Conservation (phyloP, 306 rosid species). For the Castanea mollissima region DNA sequence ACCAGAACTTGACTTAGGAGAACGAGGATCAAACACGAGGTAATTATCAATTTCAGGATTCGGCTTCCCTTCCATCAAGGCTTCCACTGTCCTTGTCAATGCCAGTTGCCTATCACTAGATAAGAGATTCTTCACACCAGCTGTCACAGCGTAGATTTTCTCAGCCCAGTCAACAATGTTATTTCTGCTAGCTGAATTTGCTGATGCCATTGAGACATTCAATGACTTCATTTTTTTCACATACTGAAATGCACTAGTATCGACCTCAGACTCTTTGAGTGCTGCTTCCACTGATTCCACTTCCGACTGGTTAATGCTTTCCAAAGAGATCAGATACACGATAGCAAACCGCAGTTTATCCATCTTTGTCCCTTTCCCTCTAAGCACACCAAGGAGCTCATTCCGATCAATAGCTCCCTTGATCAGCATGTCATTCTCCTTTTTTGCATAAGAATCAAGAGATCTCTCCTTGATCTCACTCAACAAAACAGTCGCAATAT, state of each 20-base stretch:
- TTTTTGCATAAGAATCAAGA: constrained; percentile 88
- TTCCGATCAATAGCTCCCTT: constrained; percentile 80
- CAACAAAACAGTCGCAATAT: constrained; percentile 86
- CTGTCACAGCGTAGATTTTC: constrained; percentile 91
- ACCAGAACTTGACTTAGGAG: constrained; percentile 78
- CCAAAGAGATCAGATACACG: constrained; percentile 81
- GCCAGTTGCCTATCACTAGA: constrained; percentile 93
- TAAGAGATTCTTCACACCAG: constrained; percentile 89
- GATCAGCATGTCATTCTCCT: constrained; percentile 89
- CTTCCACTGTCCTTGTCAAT: constrained; percentile 88
- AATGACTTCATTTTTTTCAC: constrained; percentile 90
- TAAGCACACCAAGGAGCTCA: constrained; percentile 71
- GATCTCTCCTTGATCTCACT: constrained; percentile 95
- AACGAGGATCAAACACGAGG: constrained; percentile 84
- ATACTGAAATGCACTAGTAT: constrained; percentile 87
- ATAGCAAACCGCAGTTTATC: constrained; percentile 96
- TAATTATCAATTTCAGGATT: constrained; percentile 88
- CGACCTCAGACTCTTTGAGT: constrained; percentile 78
- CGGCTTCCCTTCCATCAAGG: constrained; percentile 90
- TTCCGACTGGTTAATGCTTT: constrained; percentile 73
- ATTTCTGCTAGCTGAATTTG: constrained; percentile 87
- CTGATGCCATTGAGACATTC: constrained; percentile 75
- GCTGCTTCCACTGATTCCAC: constrained; percentile 85
- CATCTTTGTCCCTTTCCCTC: constrained; percentile 82
- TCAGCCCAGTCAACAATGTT: constrained; percentile 99